Evolutionary conservation across 2,329 filamentous ascomycete species (phyloP).

Genomic region (Fonsecaea pedrosoi): DNA sequence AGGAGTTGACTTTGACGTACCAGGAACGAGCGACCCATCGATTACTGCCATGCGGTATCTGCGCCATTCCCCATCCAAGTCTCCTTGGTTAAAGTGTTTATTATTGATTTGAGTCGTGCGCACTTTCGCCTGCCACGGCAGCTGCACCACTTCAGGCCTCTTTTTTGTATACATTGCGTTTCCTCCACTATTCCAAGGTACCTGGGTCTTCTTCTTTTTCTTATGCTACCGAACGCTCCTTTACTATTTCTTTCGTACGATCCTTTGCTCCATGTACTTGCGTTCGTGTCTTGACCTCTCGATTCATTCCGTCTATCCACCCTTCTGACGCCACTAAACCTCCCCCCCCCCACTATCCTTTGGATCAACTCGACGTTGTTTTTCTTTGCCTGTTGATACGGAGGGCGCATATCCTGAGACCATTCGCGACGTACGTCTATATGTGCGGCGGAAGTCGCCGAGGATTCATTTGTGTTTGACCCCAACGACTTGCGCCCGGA

Average conservation of each 20-base stretch:
- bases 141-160: conserved; percentile 32
- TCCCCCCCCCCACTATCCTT: conserved; percentile 30
- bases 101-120: conserved; percentile 28
- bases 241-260: conserved; percentile 32
- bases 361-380: conserved; percentile 12
- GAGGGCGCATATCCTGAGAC: conserved; percentile 7
- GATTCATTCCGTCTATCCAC: conserved; percentile 21
- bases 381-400: conserved; percentile 13
- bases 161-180: conserved; percentile 34
- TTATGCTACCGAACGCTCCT: conserved; percentile 32
- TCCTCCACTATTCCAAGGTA: conserved; percentile 29
- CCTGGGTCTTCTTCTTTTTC: conserved; percentile 31
- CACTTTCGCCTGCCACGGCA: conserved; percentile 35
- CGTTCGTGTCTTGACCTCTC: conserved; percentile 27
- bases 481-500: conserved; percentile 18
- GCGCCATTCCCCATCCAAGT: conserved; percentile 33
- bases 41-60: conserved; percentile 28
- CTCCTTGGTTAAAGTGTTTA: conserved; percentile 30
- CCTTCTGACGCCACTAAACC: conserved; percentile 21
- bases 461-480: conserved; percentile 13
- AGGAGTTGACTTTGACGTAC: conserved; percentile 36
- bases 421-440: conserved; percentile 3
- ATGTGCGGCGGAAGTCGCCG: conserved; percentile 18
- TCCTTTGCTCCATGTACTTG: conserved; percentile 29
- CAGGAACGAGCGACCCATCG: conserved; percentile 32